Percentiles rank a stretch among this genome's conserved stretches.
Conservation (phyloP, 768 basidiomycete genomes). For the Amanita pseudoporphyria region DNA sequence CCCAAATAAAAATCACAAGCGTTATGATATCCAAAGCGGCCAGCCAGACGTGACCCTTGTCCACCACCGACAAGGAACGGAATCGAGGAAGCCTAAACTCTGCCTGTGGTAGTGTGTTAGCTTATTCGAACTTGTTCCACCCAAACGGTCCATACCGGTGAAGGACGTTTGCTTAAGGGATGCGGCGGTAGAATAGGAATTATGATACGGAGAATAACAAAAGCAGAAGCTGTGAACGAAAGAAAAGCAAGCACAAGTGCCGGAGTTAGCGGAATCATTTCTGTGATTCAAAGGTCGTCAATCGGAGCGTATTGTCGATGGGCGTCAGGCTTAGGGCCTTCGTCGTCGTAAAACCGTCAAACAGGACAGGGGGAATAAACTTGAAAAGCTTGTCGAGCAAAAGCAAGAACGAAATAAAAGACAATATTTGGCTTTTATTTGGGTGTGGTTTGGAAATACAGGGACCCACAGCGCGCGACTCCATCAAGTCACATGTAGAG, state of each 20-base stretch:
- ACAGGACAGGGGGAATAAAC: constrained; percentile 18
- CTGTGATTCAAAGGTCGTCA: constrained; percentile 11
- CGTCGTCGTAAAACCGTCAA: constrained; percentile 23
- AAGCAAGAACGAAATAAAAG: constrained; percentile 13
- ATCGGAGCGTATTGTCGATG: constrained; percentile 23
- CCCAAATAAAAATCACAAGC: constrained; percentile 57
- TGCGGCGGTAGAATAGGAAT: constrained; percentile 68
- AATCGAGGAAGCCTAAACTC: constrained; percentile 70
- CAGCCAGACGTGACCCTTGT: constrained; percentile 68
- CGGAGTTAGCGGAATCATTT: constrained; percentile 61
- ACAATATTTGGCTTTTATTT: constrained; percentile 16
- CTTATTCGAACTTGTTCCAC: not conserved
- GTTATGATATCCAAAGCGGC: constrained; percentile 57
- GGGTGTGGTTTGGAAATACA: no score
- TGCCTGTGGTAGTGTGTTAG: constrained; percentile 30
- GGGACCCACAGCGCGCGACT: constrained; percentile 15
- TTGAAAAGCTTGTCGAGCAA: constrained; percentile 14
- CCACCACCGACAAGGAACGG: constrained; percentile 52
- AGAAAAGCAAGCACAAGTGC: constrained; percentile 58
- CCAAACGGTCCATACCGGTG: constrained; percentile 41
- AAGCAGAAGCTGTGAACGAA: constrained; percentile 65
- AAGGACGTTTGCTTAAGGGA: constrained; percentile 63
- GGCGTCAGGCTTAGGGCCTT: constrained; percentile 23
- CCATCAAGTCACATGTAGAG: not conserved
- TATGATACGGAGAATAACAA: constrained; percentile 67